Conservation (phyloP, 2,329 filamentous ascomycete genomes). For the Colletotrichum theobromicola region DNA sequence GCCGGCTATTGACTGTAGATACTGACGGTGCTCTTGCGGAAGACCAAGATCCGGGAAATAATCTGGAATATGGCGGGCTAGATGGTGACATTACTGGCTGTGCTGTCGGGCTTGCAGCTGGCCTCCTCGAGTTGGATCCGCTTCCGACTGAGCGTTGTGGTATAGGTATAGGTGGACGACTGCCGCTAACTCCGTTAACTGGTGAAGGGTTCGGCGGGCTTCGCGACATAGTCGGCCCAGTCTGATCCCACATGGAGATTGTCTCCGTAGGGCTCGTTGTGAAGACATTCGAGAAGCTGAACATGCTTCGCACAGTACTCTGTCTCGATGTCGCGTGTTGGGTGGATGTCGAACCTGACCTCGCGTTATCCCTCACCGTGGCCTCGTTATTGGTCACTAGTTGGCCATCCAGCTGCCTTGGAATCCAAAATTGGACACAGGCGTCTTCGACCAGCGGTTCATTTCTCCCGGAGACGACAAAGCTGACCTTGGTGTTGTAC, state of each 20-base stretch:
- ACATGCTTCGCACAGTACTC: neutral
- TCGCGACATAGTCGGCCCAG: neutral
- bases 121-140: neutral
- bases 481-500: conserved; percentile 31
- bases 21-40: conserved; percentile 6
- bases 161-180: conserved; percentile 10
- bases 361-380: neutral
- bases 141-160: conserved; percentile 11
- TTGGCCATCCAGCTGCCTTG: conserved; percentile 29
- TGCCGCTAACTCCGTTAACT: neutral
- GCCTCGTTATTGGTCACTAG: conserved; percentile 27
- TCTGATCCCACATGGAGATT: neutral
- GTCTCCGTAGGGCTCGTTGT: conserved; percentile 9
- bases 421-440: conserved; percentile 36
- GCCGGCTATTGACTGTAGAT: conserved; percentile 13
- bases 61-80: neutral
- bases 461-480: conserved; percentile 28
- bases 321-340: neutral
- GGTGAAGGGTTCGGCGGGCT: conserved; percentile 25
- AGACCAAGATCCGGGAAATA: neutral
- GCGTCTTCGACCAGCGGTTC: conserved; percentile 30
- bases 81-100: neutral
- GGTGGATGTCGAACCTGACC: neutral
- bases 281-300: neutral
- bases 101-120: neutral